Evolutionary conservation across 495 filamentous ascomycete genomes (phyloP).

Genomic region (Copromyces sp.): DNA sequence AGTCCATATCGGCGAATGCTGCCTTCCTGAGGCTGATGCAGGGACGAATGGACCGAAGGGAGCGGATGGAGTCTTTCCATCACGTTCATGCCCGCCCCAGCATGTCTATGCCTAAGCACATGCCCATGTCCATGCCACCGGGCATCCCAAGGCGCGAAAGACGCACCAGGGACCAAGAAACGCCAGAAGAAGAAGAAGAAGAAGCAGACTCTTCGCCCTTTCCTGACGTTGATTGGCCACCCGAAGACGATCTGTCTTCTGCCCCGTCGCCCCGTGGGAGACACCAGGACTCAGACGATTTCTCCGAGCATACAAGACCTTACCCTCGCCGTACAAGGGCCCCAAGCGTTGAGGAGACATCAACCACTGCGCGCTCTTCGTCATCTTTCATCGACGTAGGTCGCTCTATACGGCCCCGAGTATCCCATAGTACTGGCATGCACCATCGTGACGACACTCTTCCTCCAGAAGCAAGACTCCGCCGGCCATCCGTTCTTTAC

Average conservation of each 20-base stretch:
- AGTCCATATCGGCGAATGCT: constrained; percentile 2
- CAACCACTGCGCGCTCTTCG: neutral
- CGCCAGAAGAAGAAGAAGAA: constrained; percentile 28
- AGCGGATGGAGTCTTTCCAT: neutral
- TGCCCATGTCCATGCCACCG: neutral
- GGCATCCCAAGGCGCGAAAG: constrained; percentile 18
- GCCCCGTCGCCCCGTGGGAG: constrained; percentile 32
- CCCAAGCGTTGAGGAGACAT: neutral
- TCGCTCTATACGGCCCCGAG: neutral
- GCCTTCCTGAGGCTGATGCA: constrained; percentile 24
- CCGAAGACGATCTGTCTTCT: constrained; percentile 20
- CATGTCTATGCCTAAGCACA: neutral
- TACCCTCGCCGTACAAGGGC: neutral
- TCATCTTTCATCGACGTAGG: neutral
- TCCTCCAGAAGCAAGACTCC: neutral
- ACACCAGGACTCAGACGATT: constrained; percentile 7
- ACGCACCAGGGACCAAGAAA: constrained; percentile 19
- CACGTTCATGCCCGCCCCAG: neutral
- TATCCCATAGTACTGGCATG: neutral
- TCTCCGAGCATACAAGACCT: neutral
- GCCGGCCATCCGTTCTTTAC: neutral
- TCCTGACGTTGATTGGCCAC: constrained; percentile 32
- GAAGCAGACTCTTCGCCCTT: constrained; percentile 21
- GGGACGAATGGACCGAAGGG: constrained; percentile 29
- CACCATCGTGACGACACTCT: neutral